Base-by-base conservation (phyloP, 345 rosid genomes). In the Bruguiera gymnorhiza region DNA sequence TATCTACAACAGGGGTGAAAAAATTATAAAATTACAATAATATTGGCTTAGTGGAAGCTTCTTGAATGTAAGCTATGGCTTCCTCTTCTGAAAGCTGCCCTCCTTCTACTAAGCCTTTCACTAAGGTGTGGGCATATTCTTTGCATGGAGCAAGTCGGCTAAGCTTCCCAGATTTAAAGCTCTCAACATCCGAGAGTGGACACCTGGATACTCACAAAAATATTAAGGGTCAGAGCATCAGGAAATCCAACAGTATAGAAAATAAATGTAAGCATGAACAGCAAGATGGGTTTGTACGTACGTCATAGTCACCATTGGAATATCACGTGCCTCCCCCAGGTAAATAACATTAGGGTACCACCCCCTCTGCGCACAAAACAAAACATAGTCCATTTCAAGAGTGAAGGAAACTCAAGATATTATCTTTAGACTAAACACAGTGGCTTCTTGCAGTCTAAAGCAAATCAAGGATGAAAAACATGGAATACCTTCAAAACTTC, bases 261-360 rank as follows among this genome's bases (percentile, higher is more conserved):
- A 32, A 24, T 11, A 8, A 59, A 0, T 32, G 56, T 20, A 64
- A 52, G 0, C 23, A 53, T 61, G 43, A 5, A 68, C 58, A 16
- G 19, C 13, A 52, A 36, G 5, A 46, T n/a, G 43, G 16, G 29
- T 10, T 46, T 46, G 31, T 24, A 58, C 90, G 2, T 81, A 87
- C 97, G 97, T 92, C 89, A 90, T 92, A 36, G 99, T 86, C 58
- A 95, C 75, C 57, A 95, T 77, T 21, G 99, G 91, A 37, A 90
- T 65, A 66, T 68, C 81, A 0, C 52, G 16, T 73, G 88, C 85
- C 83, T 82, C 85, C 58, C 97, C 97, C 77, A 95, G 51, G 88
- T 77, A 87, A 62, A 92, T 83, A 10, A 90, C 88, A 27, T 85
- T 86, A 54, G 68, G 79, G 79, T 95, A 95, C 96, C 96, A 83